Conservation (phyloP, 495 filamentous ascomycete genomes). For the Elasticomyces elasticus region DNA sequence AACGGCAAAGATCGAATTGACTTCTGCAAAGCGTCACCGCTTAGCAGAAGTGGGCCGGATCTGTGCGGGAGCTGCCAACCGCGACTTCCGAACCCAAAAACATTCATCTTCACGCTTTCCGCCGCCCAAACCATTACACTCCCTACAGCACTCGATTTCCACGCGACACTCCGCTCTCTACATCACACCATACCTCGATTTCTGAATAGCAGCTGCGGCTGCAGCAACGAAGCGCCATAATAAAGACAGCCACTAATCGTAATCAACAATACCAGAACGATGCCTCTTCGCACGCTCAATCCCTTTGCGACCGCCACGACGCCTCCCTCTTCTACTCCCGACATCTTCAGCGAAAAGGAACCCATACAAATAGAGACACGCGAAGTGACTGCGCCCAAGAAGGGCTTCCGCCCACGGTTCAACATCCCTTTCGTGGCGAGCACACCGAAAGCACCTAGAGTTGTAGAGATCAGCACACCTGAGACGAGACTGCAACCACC, state of each 20-base stretch:
- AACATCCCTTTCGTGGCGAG: conserved; percentile 46
- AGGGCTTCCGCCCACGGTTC: conserved; percentile 54
- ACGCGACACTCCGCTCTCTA: background rate
- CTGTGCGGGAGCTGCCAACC: background rate
- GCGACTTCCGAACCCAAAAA: background rate
- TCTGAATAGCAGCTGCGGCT: conserved; percentile 1
- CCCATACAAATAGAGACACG: conserved; percentile 27
- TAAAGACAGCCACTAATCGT: conserved; percentile 16
- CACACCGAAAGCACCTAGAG: conserved; percentile 42
- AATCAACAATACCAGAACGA: conserved; percentile 22
- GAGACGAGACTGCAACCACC: conserved; percentile 40
- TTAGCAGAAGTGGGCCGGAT: background rate
- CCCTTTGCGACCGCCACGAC: conserved; percentile 27
- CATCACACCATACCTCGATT: background rate
- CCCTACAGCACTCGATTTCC: background rate
- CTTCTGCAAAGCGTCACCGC: background rate
- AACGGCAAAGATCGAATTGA: background rate
- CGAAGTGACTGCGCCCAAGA: conserved; percentile 42
- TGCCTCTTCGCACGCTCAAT: conserved; percentile 33
- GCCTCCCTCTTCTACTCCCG: conserved; percentile 18
- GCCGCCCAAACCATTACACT: background rate
- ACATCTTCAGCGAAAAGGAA: conserved; percentile 18
- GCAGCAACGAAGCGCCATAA: background rate
- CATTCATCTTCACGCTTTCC: background rate
- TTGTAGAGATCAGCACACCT: conserved; percentile 32